These are phyloP conservation scores for Nakaseomyces nivariensis DNA, from an alignment of 1,139 yeast species.

Conservation along the genomic window DNA sequence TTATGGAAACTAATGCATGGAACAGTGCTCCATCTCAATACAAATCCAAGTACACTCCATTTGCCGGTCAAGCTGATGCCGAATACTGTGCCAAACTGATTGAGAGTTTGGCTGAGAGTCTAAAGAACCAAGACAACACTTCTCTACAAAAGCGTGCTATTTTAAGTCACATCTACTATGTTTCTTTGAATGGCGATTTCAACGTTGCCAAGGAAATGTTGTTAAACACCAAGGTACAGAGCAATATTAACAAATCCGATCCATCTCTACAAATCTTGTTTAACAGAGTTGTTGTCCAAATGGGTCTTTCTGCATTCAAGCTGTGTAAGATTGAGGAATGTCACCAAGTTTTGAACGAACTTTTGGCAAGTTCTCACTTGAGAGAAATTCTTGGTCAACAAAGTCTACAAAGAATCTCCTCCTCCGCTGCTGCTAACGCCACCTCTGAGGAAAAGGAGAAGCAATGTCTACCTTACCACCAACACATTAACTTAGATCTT, in stretches of 20 bases:
- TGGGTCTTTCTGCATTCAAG: slow-evolving; percentile 94
- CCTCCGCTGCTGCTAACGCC: slow-evolving; percentile 36
- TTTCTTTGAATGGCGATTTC: slow-evolving; percentile 80
- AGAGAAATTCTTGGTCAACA: slow-evolving; percentile 96
- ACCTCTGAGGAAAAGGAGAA: slow-evolving; percentile 38
- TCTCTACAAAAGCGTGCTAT: slow-evolving; percentile 74
- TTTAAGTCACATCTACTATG: slow-evolving; percentile 79
- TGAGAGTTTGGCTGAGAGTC: slow-evolving; percentile 52
- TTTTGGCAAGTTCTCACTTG: slow-evolving; percentile 76
- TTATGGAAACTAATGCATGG: slow-evolving; percentile 71
- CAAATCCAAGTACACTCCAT: slow-evolving; percentile 21
- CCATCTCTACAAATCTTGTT: slow-evolving; percentile 80
- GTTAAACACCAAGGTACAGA: slow-evolving; percentile 74
- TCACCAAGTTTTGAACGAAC: slow-evolving; percentile 80
- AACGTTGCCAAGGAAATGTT: slow-evolving; percentile 80
- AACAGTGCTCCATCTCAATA: slow-evolving; percentile 32
- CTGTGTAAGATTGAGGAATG: slow-evolving; percentile 77
- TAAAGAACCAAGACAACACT: slow-evolving; percentile 57
- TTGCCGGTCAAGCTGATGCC: slow-evolving; percentile 25
- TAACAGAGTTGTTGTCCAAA: slow-evolving; percentile 91
- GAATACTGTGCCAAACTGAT: slow-evolving; percentile 46
- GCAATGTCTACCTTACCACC: slow-evolving; percentile 91
- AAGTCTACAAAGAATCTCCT: slow-evolving; percentile 42
- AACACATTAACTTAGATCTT: slow-evolving; percentile 93
- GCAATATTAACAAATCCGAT: slow-evolving; percentile 75